phyloP scores from a whole-genome alignment of 2,329 filamentous ascomycete species.

The Colletotrichum destructivum region DNA sequence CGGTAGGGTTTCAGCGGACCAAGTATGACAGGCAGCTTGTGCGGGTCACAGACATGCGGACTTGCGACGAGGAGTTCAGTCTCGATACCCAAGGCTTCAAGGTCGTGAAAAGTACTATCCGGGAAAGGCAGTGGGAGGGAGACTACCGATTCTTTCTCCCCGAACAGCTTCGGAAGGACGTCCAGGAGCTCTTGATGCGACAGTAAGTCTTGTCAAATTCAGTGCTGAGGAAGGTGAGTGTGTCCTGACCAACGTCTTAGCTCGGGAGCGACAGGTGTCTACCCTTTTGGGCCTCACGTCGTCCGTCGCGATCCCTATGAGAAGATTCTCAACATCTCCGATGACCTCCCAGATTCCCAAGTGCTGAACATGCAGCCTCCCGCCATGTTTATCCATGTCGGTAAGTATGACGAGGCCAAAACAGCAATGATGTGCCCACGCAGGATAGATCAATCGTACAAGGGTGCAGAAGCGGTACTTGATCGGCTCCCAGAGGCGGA shows the following conservation, averaged over 20 bases:
- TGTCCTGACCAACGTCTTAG: not conserved
- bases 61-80: slow-evolving; percentile 67
- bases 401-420: not conserved
- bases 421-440: not conserved
- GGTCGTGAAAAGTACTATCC: slow-evolving; percentile 64
- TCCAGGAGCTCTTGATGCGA: slow-evolving; percentile 13
- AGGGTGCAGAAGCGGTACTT: not conserved
- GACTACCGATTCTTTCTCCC: slow-evolving; percentile 20
- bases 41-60: not conserved
- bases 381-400: slow-evolving; percentile 11
- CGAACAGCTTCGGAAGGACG: slow-evolving; percentile 21
- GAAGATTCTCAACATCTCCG: not conserved
- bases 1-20: slow-evolving; percentile 1
- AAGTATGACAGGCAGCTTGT: slow-evolving; percentile 3
- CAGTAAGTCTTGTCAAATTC: not conserved
- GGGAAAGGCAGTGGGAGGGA: slow-evolving; percentile 62
- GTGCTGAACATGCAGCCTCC: slow-evolving; percentile 5
- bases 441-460: not conserved
- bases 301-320: not conserved
- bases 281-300: slow-evolving; percentile 12
- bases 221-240: no score
- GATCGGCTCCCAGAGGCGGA: slow-evolving; percentile 2
- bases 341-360: not conserved
- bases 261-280: not conserved
- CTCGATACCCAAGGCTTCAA: slow-evolving; percentile 70